These are phyloP conservation scores for Lenwebbia sp. DNA, from an alignment of 345 rosid genomes.

Conservation along the genomic window DNA sequence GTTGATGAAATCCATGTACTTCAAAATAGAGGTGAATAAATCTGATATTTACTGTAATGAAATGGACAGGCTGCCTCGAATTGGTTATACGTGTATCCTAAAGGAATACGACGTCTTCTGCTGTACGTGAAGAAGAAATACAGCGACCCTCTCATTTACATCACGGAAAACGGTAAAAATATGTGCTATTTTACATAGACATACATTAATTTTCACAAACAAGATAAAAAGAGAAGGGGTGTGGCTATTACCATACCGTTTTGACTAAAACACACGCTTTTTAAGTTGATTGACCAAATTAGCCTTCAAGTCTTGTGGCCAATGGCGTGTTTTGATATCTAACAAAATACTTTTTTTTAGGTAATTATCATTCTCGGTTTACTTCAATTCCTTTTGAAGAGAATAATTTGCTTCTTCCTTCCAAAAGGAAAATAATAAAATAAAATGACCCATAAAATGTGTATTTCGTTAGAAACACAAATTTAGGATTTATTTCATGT, in stretches of 20 bases:
- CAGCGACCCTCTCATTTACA: slow-evolving; percentile 22
- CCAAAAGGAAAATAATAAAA: background rate
- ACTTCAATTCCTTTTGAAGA: background rate
- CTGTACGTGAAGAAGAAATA: slow-evolving; percentile 17
- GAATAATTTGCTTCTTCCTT: background rate
- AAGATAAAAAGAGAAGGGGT: background rate
- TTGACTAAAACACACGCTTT: background rate
- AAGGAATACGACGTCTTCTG: slow-evolving; percentile 8
- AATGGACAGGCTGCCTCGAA: slow-evolving; percentile 7
- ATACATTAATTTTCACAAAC: background rate
- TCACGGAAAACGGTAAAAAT: slow-evolving; percentile 34
- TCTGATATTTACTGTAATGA: background rate
- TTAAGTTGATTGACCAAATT: background rate
- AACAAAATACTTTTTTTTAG: background rate
- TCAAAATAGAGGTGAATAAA: background rate
- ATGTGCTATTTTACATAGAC: background rate
- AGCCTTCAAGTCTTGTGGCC: background rate
- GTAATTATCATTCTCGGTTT: background rate
- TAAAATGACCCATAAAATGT: background rate
- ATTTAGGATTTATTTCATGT: background rate
- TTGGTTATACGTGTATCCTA: slow-evolving; percentile 15
- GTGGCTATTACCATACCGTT: background rate
- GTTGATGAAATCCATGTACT: background rate
- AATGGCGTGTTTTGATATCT: background rate
- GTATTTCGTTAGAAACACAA: background rate